A percentile compares a stretch with the other conserved stretches of the same genome.
Conservation (phyloP, 345 rosid genomes). For the Gossypium longicalyx region DNA sequence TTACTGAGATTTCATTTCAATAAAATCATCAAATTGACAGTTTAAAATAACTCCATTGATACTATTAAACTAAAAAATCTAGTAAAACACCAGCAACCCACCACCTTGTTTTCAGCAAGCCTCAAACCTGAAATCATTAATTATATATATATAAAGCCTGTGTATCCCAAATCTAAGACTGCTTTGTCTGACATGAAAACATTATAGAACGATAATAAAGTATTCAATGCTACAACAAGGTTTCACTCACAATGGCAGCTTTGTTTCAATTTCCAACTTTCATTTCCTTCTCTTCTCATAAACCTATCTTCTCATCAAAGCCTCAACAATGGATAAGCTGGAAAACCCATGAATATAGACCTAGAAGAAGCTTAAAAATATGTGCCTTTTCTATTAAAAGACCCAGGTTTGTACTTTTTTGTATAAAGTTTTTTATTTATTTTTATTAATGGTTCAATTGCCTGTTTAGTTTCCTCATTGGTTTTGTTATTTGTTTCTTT, state of each 20-base stretch:
- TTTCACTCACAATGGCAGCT: constrained; percentile 44
- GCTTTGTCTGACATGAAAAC: background rate
- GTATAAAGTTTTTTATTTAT: background rate
- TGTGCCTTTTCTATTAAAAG: constrained; percentile 41
- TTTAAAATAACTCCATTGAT: background rate
- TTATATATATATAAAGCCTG: background rate
- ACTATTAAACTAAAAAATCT: background rate
- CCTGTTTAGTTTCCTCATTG: background rate
- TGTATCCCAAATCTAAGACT: background rate
- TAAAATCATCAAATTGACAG: background rate
- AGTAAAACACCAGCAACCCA: background rate
- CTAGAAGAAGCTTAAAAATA: constrained; percentile 25
- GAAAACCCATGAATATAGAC: constrained; percentile 13
- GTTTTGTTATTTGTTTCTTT: background rate
- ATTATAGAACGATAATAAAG: background rate
- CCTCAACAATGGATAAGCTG: constrained; percentile 16
- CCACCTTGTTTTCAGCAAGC: background rate
- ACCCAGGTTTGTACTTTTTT: constrained; percentile 33
- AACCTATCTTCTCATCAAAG: constrained; percentile 19
- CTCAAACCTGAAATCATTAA: background rate
- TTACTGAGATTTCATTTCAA: background rate
- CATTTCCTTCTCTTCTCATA: constrained; percentile 27
- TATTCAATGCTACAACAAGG: constrained; percentile 21
- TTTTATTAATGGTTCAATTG: background rate
- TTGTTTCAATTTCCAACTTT: constrained; percentile 26